Base-by-base conservation (phyloP, 1,139 yeast species). In the Magnusiomyces ingens region DNA sequence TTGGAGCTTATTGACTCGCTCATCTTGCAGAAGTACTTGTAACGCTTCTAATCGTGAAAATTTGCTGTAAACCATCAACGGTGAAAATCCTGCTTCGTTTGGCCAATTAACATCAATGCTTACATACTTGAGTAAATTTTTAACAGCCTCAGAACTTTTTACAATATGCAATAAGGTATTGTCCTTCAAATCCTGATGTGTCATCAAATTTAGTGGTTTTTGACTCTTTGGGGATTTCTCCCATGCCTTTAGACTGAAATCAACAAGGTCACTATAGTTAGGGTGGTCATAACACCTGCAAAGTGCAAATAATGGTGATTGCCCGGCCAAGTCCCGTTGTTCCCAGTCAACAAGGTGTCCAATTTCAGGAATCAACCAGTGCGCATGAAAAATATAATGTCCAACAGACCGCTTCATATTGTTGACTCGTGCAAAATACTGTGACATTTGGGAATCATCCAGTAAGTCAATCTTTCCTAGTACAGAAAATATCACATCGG, bases 211-310 rank as follows among this genome's bases (percentile, higher is more conserved):
- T 17, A 49, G 38, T 26, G 50, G 51, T 26, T 49, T 35, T 44
- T 21, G 21, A 12, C 29, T 12, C 10, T 42, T 15, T 11, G n/a
- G n/a, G 17, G 45, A 11, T 2, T 37, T 13, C 29, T 51, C 55
- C 64, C 67, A 63, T 2, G 78, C 72, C 0, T 66, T 59, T 54
- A 85, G 76, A 0, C 82, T 80, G 2, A 64, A 66, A 13, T 64
- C 58, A 2, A 88, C 68, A 61, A 90, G 67, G 1, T 65, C 66
- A 1, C 72, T 67, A 64, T 91, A 91, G 29, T 80, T 68, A 0
- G 79, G 71, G 60, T 87, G 93, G 64, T 91, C 97, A 67, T 91
- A 91, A 58, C 93, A 82, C 50, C 96, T 73, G 60, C 89, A 81
- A 3, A 88, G 68, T 5, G 88, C 78, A 67, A 86, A 82, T 13